Percentiles rank a stretch among this genome's conserved stretches.
These are phyloP conservation scores for Skeletonema potamos DNA, from an alignment of 108 stramenopile species.

Conservation along the genomic window DNA sequence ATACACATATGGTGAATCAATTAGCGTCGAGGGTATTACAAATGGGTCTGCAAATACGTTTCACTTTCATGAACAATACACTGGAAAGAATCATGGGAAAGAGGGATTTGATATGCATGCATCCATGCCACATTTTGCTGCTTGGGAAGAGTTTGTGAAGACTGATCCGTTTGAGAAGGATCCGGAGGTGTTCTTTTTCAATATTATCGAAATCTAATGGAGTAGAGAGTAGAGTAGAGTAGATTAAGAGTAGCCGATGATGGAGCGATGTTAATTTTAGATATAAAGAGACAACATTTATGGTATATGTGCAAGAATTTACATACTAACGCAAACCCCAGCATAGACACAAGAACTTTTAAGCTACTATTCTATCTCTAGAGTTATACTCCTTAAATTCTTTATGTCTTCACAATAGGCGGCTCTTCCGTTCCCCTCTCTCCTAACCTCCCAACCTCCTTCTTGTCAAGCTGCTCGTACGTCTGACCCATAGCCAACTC, in stretches of 20 bases:
- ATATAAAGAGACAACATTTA: too few species aligned
- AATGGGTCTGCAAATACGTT: conserved; percentile 23
- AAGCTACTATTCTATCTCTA: too few species aligned
- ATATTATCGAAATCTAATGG: conserved; percentile 18
- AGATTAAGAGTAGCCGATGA: too few species aligned
- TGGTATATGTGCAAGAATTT: too few species aligned
- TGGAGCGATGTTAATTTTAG: too few species aligned
- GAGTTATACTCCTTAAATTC: too few species aligned
- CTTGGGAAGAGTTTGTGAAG: conserved; percentile 53
- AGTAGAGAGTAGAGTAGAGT: not conserved
- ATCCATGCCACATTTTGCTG: conserved; percentile 44
- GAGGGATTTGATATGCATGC: conserved; percentile 59
- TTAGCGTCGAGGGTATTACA: not conserved
- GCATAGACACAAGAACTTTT: too few species aligned
- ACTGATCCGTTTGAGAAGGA: conserved; percentile 40
- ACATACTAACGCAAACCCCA: too few species aligned
- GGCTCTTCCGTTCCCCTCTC: conserved; percentile 64
- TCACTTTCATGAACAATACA: conserved; percentile 59
- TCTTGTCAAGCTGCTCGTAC: conserved; percentile 84
- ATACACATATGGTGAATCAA: conserved; percentile 47
- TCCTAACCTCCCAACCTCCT: conserved; percentile 75
- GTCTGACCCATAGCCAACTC: conserved; percentile 85
- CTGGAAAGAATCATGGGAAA: conserved; percentile 37
- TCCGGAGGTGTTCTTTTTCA: conserved; percentile 43
- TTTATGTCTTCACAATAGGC: not conserved